A percentile compares a stretch with the other conserved stretches of the same genome.
These are phyloP conservation scores for Macrotyloma uniflorum DNA, from an alignment of 306 rosid species.

Conservation along the genomic window DNA sequence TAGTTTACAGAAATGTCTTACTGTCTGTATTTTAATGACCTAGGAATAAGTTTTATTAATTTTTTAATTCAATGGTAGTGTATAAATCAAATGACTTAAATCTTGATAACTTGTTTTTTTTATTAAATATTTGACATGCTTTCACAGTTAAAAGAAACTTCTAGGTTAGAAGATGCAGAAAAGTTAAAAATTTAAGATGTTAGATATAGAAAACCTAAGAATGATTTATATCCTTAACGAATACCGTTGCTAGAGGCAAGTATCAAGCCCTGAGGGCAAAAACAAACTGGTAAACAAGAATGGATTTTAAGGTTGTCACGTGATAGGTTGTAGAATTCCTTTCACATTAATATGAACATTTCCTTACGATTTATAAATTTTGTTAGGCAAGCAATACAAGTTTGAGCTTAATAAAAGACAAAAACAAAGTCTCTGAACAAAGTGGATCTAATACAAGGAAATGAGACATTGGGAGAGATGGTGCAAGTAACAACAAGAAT, in stretches of 20 bases:
- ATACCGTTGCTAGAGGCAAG: constrained; percentile 21
- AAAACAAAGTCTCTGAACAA: constrained; percentile 39
- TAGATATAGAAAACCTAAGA: background rate
- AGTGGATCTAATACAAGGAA: constrained; percentile 32
- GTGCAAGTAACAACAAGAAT: constrained; percentile 44
- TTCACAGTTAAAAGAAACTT: background rate
- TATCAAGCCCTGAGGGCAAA: constrained; percentile 11
- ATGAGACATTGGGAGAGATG: background rate
- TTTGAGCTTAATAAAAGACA: constrained; percentile 46
- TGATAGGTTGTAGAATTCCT: constrained; percentile 25
- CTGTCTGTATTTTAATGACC: constrained; percentile 1
- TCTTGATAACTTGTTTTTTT: background rate
- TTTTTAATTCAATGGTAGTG: background rate
- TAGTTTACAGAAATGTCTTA: constrained; percentile 14
- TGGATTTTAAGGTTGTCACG: constrained; percentile 34
- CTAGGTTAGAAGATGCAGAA: constrained; percentile 22
- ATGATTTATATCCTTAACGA: constrained; percentile 2
- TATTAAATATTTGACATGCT: background rate
- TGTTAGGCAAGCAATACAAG: constrained; percentile 34
- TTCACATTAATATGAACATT: constrained; percentile 22
- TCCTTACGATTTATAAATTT: background rate
- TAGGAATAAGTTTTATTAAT: background rate
- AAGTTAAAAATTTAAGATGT: background rate
- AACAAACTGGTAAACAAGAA: background rate
- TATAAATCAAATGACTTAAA: background rate